Base-by-base conservation (phyloP, 371 early-diverging fungal species). In the Mycotypha africana region DNA sequence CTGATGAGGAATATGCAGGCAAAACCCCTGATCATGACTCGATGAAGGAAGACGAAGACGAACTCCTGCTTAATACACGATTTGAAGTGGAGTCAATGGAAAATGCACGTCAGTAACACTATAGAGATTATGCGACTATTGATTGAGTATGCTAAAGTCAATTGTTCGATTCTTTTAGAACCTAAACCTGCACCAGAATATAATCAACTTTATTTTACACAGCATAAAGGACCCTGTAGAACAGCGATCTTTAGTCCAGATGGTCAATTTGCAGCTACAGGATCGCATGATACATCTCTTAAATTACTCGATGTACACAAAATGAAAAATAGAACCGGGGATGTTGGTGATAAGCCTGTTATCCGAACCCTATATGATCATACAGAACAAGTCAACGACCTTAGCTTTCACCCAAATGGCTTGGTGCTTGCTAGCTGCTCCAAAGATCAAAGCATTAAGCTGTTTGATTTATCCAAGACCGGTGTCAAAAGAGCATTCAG, bases 341-440 rank as follows among this genome's bases (percentile, higher is more conserved):
- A 76, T 47, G 69, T 71, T 39, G 78, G 82, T 15, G 86, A 88
- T 51, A 77, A 82, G 55, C 88, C 90, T 0, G 92, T 93, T 38
- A 84, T 95, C 48, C 74, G 91, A 22, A 88, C 93, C 5, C 74
- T 93, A 33, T 92, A 92, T 62, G 91, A 95, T 57, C 95, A 95
- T 58, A 60, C 65, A 2, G 83, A 70, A 42, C 78, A 83, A 23
- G 85, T 95, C 19, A 93, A 88, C 25, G 93, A 92, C 44, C 63
- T 93, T 9, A 79, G 82, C 25, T 95, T 94, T 60, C 96, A 97
- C 54, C 97, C 97, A 6, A 93, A 93, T 50, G 91, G 92, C 14
- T 65, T 85, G 8, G 89, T 92, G 3, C 74, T 96, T 23, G 97
- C 94, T 1, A 85, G 88, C 35, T 86, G 91, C 53, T 82, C 92